Evolutionary conservation across 352 stramenopile species (phyloP).

Genomic region (Phytophthora boehmeriae): DNA sequence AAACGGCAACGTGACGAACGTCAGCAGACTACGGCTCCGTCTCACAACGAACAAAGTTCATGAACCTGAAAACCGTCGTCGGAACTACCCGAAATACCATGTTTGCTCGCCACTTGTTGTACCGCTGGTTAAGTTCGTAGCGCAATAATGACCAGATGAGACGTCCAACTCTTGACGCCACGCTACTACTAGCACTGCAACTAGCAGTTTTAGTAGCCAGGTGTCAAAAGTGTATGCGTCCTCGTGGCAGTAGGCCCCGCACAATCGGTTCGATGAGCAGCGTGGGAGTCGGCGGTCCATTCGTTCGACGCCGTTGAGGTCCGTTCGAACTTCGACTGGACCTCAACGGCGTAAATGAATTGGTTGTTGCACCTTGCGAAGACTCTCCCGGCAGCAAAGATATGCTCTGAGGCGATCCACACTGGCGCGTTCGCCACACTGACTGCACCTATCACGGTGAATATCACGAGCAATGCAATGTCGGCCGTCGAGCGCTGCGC

Average conservation of each 20-base stretch:
- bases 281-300: neutral
- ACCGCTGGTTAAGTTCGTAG: no score
- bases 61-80: neutral
- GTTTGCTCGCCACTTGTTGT: neutral
- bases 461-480: neutral
- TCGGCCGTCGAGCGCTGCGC: neutral
- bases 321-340: no score
- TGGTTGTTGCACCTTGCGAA: neutral
- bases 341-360: neutral
- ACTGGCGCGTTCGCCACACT: neutral
- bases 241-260: neutral
- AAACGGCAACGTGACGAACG: constrained; percentile 16
- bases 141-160: neutral
- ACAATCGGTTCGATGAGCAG: neutral
- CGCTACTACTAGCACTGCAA: no score
- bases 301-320: no score
- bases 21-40: neutral
- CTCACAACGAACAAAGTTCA: neutral
- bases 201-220: neutral
- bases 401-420: neutral
- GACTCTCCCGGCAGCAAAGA: neutral
- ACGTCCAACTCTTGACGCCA: neutral
- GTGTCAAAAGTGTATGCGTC: constrained; percentile 1
- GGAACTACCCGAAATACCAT: neutral
- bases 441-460: neutral